Evolutionary conservation across 169 alveolate genomes (phyloP).

Genomic region (Cryptosporidium parvum): DNA sequence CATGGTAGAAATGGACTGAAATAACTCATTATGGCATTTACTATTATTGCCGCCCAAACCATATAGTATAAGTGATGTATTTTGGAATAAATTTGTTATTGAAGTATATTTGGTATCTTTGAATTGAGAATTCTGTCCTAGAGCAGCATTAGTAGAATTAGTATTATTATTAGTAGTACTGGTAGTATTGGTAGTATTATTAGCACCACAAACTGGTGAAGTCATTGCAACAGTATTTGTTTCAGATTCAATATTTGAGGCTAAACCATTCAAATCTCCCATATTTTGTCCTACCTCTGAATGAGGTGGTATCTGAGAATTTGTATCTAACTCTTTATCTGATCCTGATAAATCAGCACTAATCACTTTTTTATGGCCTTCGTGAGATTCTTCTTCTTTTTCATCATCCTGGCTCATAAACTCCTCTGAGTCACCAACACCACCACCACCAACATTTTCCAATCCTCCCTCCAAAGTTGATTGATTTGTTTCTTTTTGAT

Average conservation of each 20-base stretch:
- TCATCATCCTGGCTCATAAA: neutral
- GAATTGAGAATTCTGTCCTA: neutral
- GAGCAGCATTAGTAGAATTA: neutral
- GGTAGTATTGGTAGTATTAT: no score
- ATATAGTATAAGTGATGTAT: neutral
- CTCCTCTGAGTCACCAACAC: neutral
- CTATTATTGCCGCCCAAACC: neutral
- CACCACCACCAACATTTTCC: neutral
- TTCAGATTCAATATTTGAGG: neutral
- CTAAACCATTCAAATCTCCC: neutral
- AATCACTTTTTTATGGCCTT: neutral
- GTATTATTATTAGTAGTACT: no score
- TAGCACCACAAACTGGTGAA: neutral
- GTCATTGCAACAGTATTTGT: neutral
- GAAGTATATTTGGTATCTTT: neutral
- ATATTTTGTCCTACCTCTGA: neutral
- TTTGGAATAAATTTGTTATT: neutral
- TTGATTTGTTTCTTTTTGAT: neutral
- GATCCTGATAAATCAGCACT: neutral
- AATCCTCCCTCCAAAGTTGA: neutral
- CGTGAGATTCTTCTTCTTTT: neutral
- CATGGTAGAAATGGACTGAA: neutral
- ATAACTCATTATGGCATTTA: neutral
- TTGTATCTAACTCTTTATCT: neutral
- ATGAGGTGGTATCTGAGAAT: neutral